phyloP scores from a whole-genome alignment of 140 eudicot species.

The Ambrosia hybrid region DNA sequence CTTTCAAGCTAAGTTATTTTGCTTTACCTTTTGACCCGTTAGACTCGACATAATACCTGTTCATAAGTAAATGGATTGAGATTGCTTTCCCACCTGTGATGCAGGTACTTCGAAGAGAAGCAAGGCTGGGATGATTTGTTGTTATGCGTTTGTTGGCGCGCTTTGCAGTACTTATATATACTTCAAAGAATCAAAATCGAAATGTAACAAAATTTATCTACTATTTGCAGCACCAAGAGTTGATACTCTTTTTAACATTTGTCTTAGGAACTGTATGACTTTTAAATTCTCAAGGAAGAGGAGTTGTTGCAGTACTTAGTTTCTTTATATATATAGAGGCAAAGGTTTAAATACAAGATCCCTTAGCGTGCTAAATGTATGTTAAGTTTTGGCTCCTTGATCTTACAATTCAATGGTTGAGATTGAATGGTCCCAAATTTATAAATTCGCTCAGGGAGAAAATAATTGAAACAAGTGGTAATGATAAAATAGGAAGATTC shows the following conservation, averaged over 20 bases:
- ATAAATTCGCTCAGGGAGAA: too few relatives aligned
- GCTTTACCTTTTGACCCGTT: neutral
- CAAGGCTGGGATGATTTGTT: constrained; percentile 14
- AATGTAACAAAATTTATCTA: constrained; percentile 13
- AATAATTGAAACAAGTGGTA: too few relatives aligned
- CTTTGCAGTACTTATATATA: constrained; percentile 11
- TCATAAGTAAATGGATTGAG: neutral
- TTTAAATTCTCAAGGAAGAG: neutral
- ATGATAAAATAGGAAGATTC: too few relatives aligned
- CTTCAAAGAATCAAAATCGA: constrained; percentile 16
- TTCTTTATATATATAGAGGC: neutral
- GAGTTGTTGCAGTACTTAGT: neutral
- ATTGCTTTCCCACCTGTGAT: neutral
- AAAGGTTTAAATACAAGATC: too few relatives aligned
- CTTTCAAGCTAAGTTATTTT: neutral
- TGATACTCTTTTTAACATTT: constrained; percentile 1
- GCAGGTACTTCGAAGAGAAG: constrained; percentile 22
- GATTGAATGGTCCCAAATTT: too few relatives aligned
- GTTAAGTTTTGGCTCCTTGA: too few relatives aligned
- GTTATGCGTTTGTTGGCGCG: neutral
- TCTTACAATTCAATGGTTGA: too few relatives aligned
- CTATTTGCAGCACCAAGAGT: constrained; percentile 15
- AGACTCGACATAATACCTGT: neutral
- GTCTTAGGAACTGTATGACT: neutral
- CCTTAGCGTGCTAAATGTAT: too few relatives aligned